Evolutionary conservation across 139 green algal genomes (phyloP), one percentile per base, ranked within the genome.

Genomic region (Eudorina sp.): DNA sequence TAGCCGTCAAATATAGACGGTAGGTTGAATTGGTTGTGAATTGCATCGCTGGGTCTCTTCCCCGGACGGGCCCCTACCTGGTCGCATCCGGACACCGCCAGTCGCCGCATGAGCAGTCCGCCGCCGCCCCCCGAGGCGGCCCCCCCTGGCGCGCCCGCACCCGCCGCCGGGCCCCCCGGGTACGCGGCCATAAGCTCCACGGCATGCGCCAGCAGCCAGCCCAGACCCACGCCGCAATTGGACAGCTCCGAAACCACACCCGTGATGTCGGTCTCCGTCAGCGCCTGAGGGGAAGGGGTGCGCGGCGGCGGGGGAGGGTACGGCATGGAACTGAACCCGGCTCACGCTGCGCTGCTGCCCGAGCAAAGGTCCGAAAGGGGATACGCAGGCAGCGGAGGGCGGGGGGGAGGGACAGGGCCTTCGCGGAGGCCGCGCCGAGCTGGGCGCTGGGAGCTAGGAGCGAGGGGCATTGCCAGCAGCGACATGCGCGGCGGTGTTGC

Each of bases 191-290:
- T 75, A 27, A 97, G 66, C 55, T 92, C 74, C 34, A 92, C 90
- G 53, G 89, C 85, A 88, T 97, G 95, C 36, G 94, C 94, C 84
- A 97, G 92, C 87, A 97, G 96, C 92, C 94, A 96, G 48, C 90
- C 51, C 29, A 55, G 85, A 21, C 83, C 89, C 6, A 62, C 46
- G 8, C 79, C 89, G 19, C 36, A 82, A 48, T 13, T 58, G 79
- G 25, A 60, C 38, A 92, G 80, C 58, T 83, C 89, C 79, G 89
- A 80, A 25, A 92, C 89, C 55, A 92, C 89, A 23, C 80, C 84
- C 36, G 89, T 72, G 5, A 60, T 62, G 80, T 92, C 85, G 14
- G 7, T 18, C 4, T 92, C 89, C 29, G 66, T 62, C 48, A 89
- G 62, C 14, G 66, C 89, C 89, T 89, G 73, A 23, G 38, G 25